Conservation (phyloP, 495 filamentous ascomycete species). For the Apodospora peruviana region DNA sequence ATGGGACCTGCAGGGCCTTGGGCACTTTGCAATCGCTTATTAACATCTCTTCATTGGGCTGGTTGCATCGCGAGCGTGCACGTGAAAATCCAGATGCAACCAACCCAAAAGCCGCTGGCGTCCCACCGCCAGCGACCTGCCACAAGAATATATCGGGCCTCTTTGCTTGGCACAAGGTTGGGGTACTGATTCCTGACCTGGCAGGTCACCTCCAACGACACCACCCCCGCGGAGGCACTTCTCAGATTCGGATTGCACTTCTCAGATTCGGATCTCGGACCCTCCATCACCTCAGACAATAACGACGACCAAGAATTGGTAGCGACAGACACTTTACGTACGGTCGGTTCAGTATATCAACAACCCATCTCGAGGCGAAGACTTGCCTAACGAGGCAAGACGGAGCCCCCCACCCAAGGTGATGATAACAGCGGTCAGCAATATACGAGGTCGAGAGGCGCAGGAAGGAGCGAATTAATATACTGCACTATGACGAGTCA, state of each 20-base stretch:
- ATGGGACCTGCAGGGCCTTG: neutral
- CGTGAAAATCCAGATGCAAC: slow-evolving; percentile 12
- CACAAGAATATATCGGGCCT: neutral
- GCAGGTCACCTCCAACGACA: too few relatives aligned
- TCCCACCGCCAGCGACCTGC: neutral
- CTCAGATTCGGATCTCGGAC: too few relatives aligned
- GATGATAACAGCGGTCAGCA: neutral
- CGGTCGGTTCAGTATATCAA: too few relatives aligned
- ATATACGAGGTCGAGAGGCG: slow-evolving; percentile 8
- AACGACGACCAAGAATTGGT: too few relatives aligned
- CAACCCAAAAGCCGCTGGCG: neutral
- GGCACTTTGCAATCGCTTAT: slow-evolving; percentile 6
- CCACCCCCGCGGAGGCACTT: too few relatives aligned
- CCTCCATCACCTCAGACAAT: too few relatives aligned
- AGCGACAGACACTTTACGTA: too few relatives aligned
- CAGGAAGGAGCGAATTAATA: slow-evolving; percentile 5
- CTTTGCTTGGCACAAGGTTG: neutral
- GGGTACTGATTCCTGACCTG: too few relatives aligned
- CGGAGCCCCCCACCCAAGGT: neutral
- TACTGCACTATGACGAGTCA: slow-evolving; percentile 14
- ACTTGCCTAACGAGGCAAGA: slow-evolving; percentile 14
- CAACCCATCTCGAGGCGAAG: too few relatives aligned
- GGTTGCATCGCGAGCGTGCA: slow-evolving; percentile 13
- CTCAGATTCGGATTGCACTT: too few relatives aligned
- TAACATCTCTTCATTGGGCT: slow-evolving; percentile 7